Base-by-base conservation (phyloP, 257 asterid genomes). In the Solanum lycopersicoides region DNA sequence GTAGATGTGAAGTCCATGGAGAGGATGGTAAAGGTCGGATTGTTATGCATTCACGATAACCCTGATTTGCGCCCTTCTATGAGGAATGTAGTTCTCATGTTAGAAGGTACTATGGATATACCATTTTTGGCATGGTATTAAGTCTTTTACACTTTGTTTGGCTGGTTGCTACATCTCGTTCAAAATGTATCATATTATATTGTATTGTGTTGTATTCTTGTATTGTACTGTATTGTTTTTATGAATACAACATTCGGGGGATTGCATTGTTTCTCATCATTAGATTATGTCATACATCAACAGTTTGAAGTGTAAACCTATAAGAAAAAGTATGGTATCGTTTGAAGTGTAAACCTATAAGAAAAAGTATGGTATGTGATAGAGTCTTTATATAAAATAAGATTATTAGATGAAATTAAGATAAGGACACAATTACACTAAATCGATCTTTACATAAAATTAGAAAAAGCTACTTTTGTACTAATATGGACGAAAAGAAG, bases 21-120 rank as follows among this genome's bases (percentile, higher is more conserved):
- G 84, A 89, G 86, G 50, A 87, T 15, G 87, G 66, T 89, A 83
- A 87, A 89, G 86, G 82, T 89, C 82, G 91, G 87, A 84, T 63
- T 89, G 66, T 42, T 86, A 50, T 87, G 91, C 84, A 87, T 87
- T 79, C 91, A 87, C 34, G 89, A 84, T 25, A 77, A 89, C 80
- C 88, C 89, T 23, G 82, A 84, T 68, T 60, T 87, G 20, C 82
- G 89, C 60, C 91, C 89, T 45, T 41, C 89, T 41, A 89, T 87
- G 87, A 87, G 86, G 84, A 80, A 66, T 69, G 88, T 89, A 9
- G 84, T 89, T 56, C 83, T 87, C 77, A 89, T 89, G 91, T 72
- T 89, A 18, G 91, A 89, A 66, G 91, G 91, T 39, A 87, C 86
- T 32, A 28, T 87, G 88, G 86, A 85, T 34, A 41, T 86, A 50